Evolutionary conservation across 2,329 filamentous ascomycete genomes (phyloP).

Genomic region (Intubia oerlemansii): DNA sequence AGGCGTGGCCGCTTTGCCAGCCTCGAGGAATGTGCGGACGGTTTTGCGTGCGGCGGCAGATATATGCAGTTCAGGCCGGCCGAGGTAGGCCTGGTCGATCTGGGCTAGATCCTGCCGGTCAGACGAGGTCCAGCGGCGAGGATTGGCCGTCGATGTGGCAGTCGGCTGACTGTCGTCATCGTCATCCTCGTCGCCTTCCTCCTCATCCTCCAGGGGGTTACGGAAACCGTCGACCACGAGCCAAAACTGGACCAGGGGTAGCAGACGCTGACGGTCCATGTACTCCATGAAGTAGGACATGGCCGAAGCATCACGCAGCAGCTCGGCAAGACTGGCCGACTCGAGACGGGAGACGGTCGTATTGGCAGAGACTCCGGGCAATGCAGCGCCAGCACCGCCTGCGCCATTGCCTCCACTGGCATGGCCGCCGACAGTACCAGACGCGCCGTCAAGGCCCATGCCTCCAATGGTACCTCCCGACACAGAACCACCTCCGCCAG

Average conservation of each 20-base stretch:
- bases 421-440: background rate
- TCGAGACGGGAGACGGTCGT: conserved; percentile 39
- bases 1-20: conserved; percentile 54
- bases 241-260: conserved; percentile 93
- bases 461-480: too few species aligned
- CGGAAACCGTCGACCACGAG: conserved; percentile 92
- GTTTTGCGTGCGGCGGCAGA: conserved; percentile 44
- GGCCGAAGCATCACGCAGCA: conserved; percentile 76
- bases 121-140: conserved; percentile 56
- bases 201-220: conserved; percentile 76
- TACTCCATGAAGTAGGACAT: conserved; percentile 99
- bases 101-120: conserved; percentile 77
- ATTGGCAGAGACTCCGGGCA: background rate
- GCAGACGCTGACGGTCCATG: conserved; percentile 78
- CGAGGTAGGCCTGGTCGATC: conserved; percentile 78
- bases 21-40: conserved; percentile 58
- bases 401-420: background rate
- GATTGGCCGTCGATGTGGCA: conserved; percentile 46
- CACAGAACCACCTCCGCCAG: too few species aligned
- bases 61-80: conserved; percentile 61
- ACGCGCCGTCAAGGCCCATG: conserved; percentile 1
- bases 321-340: conserved; percentile 56
- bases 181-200: conserved; percentile 50
- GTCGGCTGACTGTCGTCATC: too few species aligned
- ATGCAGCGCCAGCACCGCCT: conserved; percentile 8